Base-by-base conservation (phyloP, 108 stramenopile genomes). In the Bacterosira constricta region DNA sequence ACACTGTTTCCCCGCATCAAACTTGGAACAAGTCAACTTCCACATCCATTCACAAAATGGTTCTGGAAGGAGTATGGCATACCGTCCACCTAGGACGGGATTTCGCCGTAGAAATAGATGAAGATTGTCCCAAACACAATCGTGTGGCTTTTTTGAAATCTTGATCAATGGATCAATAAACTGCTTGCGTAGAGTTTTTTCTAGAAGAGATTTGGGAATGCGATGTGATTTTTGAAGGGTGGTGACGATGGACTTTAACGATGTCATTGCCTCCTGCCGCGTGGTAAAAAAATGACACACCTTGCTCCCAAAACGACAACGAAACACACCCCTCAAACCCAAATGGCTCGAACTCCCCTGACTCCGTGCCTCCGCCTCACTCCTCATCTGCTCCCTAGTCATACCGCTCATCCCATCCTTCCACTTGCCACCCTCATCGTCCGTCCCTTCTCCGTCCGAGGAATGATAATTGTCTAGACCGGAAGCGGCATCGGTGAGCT, bases 1-100 rank as follows among this genome's bases (percentile, higher is more conserved):
- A 0, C 60, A 39, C 29, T 70, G 21, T 39, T 32, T 46, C 4
- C 34, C 38, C 11, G 44, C 44, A 1, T 53, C 26, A 32, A 61
- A 62, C 0, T 69, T 60, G 0, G 77, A 78, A 42, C 77, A 71
- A 44, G 77, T 29, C 31, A 65, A 52, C 11, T 78, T 78, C 69
- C 69, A 78, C 77, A 78, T 46, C 77, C 77, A 78, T 8, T 34
- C 42, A 66, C 68, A 64, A 45, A 78, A 66, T 52, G 35, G 25
- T 52, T 60, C 64, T 0, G 77, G 77, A 36, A 71, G 35, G 36
- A 35, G 2, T 9, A 78, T n/a, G 25, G 25, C 50, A 42, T 56
- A 71, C 4, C 35, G 44, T 8, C 61, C 62, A 15, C 47, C 34
- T 1, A 78, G 21, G 18, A 78, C 41, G 11, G 63, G 39, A 71